Percentiles rank a stretch among this genome's conserved stretches.
phyloP scores from a whole-genome alignment of 345 rosid genomes.

The Cardiospermum halicacabum region DNA sequence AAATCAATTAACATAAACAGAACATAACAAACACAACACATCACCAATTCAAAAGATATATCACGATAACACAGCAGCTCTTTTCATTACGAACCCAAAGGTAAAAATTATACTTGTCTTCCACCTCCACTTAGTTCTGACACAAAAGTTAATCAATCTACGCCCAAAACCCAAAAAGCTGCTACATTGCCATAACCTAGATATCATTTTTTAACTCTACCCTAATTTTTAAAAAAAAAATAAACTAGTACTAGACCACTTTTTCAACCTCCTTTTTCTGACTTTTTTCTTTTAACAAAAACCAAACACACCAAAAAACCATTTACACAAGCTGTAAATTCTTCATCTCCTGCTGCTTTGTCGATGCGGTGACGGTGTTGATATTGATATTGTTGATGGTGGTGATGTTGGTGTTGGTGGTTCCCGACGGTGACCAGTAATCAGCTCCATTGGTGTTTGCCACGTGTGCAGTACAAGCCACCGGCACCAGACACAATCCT shows the following conservation, averaged over 20 bases:
- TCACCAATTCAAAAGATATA: too few relatives aligned
- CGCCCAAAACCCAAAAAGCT: too few relatives aligned
- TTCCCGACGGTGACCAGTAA: slow-evolving; percentile 77
- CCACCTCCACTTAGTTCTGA: too few relatives aligned
- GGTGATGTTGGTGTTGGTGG: slow-evolving; percentile 20
- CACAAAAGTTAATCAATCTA: background rate
- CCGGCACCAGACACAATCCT: slow-evolving; percentile 79
- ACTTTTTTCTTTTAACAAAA: background rate
- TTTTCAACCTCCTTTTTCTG: background rate
- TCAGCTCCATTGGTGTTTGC: slow-evolving; percentile 73
- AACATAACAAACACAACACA: too few relatives aligned
- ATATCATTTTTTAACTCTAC: background rate
- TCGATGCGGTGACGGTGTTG: slow-evolving; percentile 14
- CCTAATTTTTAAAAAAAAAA: background rate
- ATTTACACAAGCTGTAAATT: slow-evolving; percentile 4
- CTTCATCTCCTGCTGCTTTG: too few relatives aligned
- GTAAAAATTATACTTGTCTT: too few relatives aligned
- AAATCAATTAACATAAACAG: too few relatives aligned
- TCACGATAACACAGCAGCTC: too few relatives aligned
- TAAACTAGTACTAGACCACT: too few relatives aligned
- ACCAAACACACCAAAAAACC: too few relatives aligned
- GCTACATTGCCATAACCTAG: too few relatives aligned
- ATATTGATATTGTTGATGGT: slow-evolving; percentile 8
- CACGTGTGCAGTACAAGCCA: slow-evolving; percentile 57
- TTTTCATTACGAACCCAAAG: too few relatives aligned